Conservation (phyloP, 2,329 filamentous ascomycete species). For the Aspergillus sp. region DNA sequence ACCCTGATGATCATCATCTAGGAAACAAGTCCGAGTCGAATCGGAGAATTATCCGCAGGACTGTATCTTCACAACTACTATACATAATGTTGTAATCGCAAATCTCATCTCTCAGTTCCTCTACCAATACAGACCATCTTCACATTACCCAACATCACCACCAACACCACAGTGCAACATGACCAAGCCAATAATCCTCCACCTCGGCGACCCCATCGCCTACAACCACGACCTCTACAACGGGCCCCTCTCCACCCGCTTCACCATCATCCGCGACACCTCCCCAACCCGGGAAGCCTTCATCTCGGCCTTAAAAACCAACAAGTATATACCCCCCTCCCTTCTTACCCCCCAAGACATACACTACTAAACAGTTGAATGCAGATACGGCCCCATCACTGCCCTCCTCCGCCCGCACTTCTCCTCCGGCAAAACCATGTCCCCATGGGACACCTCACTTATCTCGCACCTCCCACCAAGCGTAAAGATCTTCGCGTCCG, state of each 20-base stretch:
- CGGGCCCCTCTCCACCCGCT: not conserved
- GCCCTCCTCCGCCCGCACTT: slow-evolving; percentile 62
- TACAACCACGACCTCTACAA: slow-evolving; percentile 48
- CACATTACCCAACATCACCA: not conserved
- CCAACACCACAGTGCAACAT: not conserved
- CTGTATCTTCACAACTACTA: too few species aligned
- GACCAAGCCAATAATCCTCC: slow-evolving; percentile 40
- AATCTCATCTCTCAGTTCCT: not conserved
- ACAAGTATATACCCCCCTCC: slow-evolving; percentile 9
- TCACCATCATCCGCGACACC: slow-evolving; percentile 9
- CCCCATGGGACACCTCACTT: slow-evolving; percentile 63
- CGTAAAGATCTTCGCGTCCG: slow-evolving; percentile 64
- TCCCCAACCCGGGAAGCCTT: slow-evolving; percentile 39
- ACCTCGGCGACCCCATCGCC: slow-evolving; percentile 49
- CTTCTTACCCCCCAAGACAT: not conserved
- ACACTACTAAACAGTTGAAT: not conserved
- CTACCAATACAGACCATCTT: not conserved
- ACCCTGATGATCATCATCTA: too few species aligned
- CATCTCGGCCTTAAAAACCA: slow-evolving; percentile 41
- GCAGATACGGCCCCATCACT: slow-evolving; percentile 38
- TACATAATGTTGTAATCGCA: too few species aligned
- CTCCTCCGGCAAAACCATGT: slow-evolving; percentile 67
- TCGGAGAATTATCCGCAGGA: not conserved
- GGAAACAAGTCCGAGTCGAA: not conserved
- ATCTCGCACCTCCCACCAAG: slow-evolving; percentile 58